Conservation (phyloP, 495 filamentous ascomycete species). For the Penicillium soppii region DNA sequence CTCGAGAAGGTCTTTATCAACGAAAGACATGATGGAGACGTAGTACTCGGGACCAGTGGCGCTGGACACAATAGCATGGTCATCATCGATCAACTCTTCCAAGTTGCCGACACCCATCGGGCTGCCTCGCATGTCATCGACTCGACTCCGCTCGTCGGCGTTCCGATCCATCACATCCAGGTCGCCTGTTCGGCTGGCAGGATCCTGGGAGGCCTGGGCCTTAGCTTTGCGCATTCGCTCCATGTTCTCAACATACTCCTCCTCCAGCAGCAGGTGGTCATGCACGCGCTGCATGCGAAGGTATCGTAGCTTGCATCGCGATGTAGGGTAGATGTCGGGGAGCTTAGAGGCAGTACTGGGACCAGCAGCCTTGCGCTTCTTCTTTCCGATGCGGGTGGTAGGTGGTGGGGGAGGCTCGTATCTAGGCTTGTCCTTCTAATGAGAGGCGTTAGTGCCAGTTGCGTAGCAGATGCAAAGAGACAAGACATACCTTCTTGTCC, state of each 20-base stretch:
- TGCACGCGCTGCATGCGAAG: conserved; percentile 98
- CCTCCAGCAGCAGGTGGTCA: conserved; percentile 94
- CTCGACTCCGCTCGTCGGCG: conserved; percentile 91
- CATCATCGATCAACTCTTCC: conserved; percentile 99
- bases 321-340: conserved; percentile 88
- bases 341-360: conserved; percentile 93
- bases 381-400: conserved; percentile 95
- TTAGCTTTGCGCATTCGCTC: conserved; percentile 91
- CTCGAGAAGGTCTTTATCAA: conserved; percentile 97
- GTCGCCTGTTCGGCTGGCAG: conserved; percentile 39
- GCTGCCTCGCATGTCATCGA: conserved; percentile 98
- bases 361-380: conserved; percentile 92
- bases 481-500: conserved; percentile 79
- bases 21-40: conserved; percentile 99
- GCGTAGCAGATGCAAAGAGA: not conserved
- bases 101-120: conserved; percentile 98
- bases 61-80: conserved; percentile 97
- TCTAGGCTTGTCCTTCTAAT: conserved; percentile 97
- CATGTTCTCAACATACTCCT: conserved; percentile 98
- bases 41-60: conserved; percentile 99
- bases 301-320: conserved; percentile 94
- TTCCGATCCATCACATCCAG: conserved; percentile 62
- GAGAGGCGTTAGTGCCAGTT: conserved; percentile 18
- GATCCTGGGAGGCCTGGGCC: conserved; percentile 68
- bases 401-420: conserved; percentile 97